Evolutionary conservation across 2,329 filamentous ascomycete species (phyloP), one percentile per base, ranked within the genome.

Genomic region (Beauveria sp.): DNA sequence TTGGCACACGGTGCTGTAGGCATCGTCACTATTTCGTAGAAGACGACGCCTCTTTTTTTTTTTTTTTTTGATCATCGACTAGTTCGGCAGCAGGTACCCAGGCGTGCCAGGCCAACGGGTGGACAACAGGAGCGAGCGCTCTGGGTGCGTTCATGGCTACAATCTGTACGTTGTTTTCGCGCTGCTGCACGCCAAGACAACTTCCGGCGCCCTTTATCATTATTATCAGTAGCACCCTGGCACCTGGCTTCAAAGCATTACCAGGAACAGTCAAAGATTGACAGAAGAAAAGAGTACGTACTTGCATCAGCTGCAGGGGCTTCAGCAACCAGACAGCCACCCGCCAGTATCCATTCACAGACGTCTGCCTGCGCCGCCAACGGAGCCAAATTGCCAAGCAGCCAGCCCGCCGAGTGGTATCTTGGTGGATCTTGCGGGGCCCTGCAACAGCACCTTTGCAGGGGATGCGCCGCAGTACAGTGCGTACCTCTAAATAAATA

Each of bases 181-280:
- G 34, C 34, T 20, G 28, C 56, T 51, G 56, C 34, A 59, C 34
- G 56, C 56, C 56, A 59, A 59, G 56, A 43, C 45, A 28, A 34
- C 45, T 16, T 8, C 16, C 20, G 45, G 31, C 45, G 45, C 22
- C 31, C 46, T 51, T 43, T 34, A 59, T 8, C 8, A 48, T 22
- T 18, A 26, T 26, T 18, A 38, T 8, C 16, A 43, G 31, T 22
- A 14, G 34, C 31, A 12, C 1, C 31, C 31, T 34, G 28, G 28
- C 28, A 31, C 28, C 28, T 31, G 31, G 31, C 31, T 34, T 34
- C 31, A 38, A 38, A 14, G 34, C 34, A 38, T 38, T 16, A 38
- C 34, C 34, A 38, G 34, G 34, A 38, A 38, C 34, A 38, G 34
- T 38, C 12, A 38, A 38, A 38, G 34, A 38, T 38, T 38, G 34